These are phyloP conservation scores for Silybum marianum DNA, from an alignment of 129 eudicot species.

Conservation along the genomic window DNA sequence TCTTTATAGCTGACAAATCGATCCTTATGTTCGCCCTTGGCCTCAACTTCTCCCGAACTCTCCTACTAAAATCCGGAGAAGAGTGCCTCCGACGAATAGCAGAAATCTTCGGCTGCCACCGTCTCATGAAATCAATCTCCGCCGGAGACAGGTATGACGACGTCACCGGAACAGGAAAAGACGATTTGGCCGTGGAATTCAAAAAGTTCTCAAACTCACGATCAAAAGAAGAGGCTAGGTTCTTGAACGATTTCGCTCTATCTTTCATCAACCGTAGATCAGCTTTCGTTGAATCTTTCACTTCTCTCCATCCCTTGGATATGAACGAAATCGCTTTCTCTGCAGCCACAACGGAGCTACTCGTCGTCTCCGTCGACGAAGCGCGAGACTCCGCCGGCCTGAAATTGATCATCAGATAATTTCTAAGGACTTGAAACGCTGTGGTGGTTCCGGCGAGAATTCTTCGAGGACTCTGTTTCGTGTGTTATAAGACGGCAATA, in stretches of 20 bases:
- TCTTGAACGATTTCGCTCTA: constrained; percentile 75
- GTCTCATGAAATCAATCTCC: constrained; percentile 72
- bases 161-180: constrained; percentile 58
- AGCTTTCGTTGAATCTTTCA: constrained; percentile 80
- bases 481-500: not conserved
- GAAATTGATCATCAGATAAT: constrained; percentile 41
- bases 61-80: constrained; percentile 68
- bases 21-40: constrained; percentile 57
- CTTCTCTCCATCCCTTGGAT: constrained; percentile 92
- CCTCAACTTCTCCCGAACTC: constrained; percentile 64
- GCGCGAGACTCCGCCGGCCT: constrained; percentile 47
- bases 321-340: constrained; percentile 86
- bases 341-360: constrained; percentile 56
- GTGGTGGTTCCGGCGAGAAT: not conserved
- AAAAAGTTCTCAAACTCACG: constrained; percentile 83
- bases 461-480: not conserved
- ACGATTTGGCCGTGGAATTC: constrained; percentile 65
- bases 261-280: constrained; percentile 76
- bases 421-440: not conserved
- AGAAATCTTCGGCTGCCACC: constrained; percentile 68
- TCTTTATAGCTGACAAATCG: constrained; percentile 76
- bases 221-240: constrained; percentile 68
- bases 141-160: constrained; percentile 52
- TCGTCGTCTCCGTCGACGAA: constrained; percentile 27
- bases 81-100: constrained; percentile 75